Evolutionary conservation across 352 stramenopile genomes (phyloP).

Genomic region (Phytopythium litorale): DNA sequence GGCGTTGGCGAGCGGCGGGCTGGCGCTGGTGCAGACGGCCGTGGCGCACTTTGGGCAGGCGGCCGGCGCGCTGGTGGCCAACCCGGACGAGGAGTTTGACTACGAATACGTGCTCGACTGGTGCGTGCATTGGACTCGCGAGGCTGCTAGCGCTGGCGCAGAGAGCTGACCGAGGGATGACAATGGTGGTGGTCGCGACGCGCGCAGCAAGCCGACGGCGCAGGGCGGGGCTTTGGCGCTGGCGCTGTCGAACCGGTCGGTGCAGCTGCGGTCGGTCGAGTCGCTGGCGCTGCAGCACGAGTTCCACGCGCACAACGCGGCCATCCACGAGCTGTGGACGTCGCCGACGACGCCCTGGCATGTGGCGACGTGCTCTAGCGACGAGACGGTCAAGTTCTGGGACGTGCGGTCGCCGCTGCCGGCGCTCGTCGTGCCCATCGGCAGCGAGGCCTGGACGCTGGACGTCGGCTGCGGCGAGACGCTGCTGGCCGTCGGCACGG

Average conservation of each 20-base stretch:
- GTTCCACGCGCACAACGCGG: slow-evolving; percentile 73
- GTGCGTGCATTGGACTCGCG: too few species aligned
- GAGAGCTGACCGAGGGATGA: background rate
- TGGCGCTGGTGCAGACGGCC: slow-evolving; percentile 57
- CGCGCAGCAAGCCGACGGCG: slow-evolving; percentile 54
- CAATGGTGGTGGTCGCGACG: background rate
- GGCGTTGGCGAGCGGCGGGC: slow-evolving; percentile 34
- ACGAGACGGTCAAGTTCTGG: slow-evolving; percentile 86
- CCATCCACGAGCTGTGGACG: slow-evolving; percentile 81
- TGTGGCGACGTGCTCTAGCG: slow-evolving; percentile 80
- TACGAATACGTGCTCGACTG: slow-evolving; percentile 85
- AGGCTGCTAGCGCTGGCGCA: too few species aligned
- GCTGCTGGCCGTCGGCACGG: slow-evolving; percentile 64
- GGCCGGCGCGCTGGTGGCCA: slow-evolving; percentile 24
- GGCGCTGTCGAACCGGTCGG: slow-evolving; percentile 58
- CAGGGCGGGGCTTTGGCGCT: slow-evolving; percentile 52
- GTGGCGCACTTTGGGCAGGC: slow-evolving; percentile 59
- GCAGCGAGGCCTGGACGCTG: slow-evolving; percentile 77
- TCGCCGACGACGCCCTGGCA: slow-evolving; percentile 57
- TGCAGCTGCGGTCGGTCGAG: slow-evolving; percentile 71
- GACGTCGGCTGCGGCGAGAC: slow-evolving; percentile 73
- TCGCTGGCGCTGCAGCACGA: slow-evolving; percentile 60
- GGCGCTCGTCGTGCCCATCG: slow-evolving; percentile 57
- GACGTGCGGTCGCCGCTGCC: slow-evolving; percentile 57
- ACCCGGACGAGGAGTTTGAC: slow-evolving; percentile 65